Conservation (phyloP, 768 basidiomycete genomes). For the Tylopilus sp. region DNA sequence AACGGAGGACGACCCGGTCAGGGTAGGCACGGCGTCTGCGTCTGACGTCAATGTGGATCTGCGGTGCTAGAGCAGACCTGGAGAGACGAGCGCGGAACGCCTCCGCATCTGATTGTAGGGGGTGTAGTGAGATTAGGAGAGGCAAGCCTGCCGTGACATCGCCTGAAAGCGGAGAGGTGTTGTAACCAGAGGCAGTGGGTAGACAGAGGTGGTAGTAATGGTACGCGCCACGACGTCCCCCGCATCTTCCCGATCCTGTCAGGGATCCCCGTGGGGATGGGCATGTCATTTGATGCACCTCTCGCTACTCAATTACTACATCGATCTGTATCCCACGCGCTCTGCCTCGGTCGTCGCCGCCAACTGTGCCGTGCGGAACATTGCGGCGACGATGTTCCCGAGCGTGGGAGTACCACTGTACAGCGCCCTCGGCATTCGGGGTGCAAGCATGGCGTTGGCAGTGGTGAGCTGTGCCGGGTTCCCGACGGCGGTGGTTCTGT, state of each 20-base stretch:
- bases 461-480: slow-evolving; percentile 24
- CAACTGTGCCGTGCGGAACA: slow-evolving; percentile 24
- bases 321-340: slow-evolving; percentile 29
- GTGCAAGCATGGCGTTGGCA: slow-evolving; percentile 20
- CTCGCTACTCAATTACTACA: slow-evolving; percentile 28
- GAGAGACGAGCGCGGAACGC: too few species aligned
- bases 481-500: slow-evolving; percentile 16
- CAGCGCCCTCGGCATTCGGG: slow-evolving; percentile 13
- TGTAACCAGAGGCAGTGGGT: too few species aligned
- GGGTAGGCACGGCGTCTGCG: too few species aligned
- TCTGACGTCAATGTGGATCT: too few species aligned
- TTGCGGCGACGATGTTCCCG: slow-evolving; percentile 20
- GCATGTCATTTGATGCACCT: slow-evolving; percentile 29
- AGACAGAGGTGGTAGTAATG: too few species aligned
- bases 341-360: slow-evolving; percentile 30
- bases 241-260: slow-evolving; percentile 17
- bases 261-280: slow-evolving; percentile 26
- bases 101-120: too few species aligned
- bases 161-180: too few species aligned
- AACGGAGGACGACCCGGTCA: too few species aligned
- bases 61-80: too few species aligned
- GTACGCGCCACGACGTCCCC: slow-evolving; percentile 7
- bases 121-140: too few species aligned
- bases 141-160: too few species aligned
- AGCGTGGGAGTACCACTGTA: slow-evolving; percentile 26